These are phyloP conservation scores for Periconia digitata DNA, from an alignment of 2,329 filamentous ascomycete species.

Conservation along the genomic window DNA sequence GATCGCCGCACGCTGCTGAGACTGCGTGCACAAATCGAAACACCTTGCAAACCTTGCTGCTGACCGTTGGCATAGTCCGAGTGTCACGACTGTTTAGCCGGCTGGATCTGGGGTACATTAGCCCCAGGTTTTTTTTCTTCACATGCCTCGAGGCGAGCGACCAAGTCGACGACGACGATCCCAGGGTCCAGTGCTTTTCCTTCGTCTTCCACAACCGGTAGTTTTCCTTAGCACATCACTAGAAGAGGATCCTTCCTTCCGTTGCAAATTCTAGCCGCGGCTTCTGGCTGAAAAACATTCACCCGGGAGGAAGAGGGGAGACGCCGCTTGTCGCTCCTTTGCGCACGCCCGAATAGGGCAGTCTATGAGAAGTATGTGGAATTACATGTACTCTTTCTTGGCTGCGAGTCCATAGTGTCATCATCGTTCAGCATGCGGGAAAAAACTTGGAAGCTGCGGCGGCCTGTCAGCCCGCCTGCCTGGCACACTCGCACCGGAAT, in stretches of 20 bases:
- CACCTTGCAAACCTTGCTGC: conserved; percentile 19
- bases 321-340: background rate
- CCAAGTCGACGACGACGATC: conserved; percentile 17
- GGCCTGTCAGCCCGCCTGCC: no score
- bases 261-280: conserved; percentile 26
- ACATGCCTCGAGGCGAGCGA: conserved; percentile 17
- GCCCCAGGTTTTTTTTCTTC: conserved; percentile 16
- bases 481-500: conserved; percentile 10
- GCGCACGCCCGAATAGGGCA: conserved; percentile 9
- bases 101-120: conserved; percentile 38
- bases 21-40: conserved; percentile 17
- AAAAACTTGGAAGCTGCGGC: conserved; percentile 1
- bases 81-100: conserved; percentile 22
- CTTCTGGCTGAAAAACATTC: conserved; percentile 3
- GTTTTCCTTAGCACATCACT: background rate
- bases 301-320: background rate
- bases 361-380: conserved; percentile 6
- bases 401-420: no score
- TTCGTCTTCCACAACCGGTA: background rate
- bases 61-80: conserved; percentile 8
- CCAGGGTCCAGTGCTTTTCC: conserved; percentile 24
- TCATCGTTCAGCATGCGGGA: conserved; percentile 2
- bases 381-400: no score
- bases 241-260: conserved; percentile 15
- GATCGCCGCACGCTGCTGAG: background rate